Evolutionary conservation across 257 asterid species (phyloP), one percentile per base, ranked within the genome.

Genomic region (Anisodus tanguticus): DNA sequence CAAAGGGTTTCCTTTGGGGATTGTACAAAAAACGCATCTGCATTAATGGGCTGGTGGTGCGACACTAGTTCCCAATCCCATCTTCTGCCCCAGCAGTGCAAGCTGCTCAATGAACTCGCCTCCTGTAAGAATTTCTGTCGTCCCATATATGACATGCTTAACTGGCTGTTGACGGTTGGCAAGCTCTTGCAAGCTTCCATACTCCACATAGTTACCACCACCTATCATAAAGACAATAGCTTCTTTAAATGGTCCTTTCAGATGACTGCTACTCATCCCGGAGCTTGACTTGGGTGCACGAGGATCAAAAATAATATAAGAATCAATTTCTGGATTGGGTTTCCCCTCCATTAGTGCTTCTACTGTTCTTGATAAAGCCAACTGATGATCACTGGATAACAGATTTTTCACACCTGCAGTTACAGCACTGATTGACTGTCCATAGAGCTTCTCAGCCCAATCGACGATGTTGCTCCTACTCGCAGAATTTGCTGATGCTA

Each of bases 331-430:
- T 1, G 99, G 99, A 90, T 89, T 92, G 37, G 98, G 97, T 83
- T 88, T 97, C 77, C 98, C 98, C 87, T 97, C 99, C 99, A 97
- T 93, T 81, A 97, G 84, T 55, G 98, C 98, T 86, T 97, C 99
- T 37, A 95, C 98, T 3, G 92, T 93, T 89, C 98, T 93, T 2
- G 97, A 88, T 88, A 97, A 79, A 70, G 97, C 98, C 87, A 95
- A 71, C 26, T 97, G 99, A 87, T 93, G 98, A 85, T 95, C 99
- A 82, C 88, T 88, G 81, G 98, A 94, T 88, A 97, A 87, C 63
- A 97, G 88, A 68, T 97, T 97, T 83, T 93, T 97, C 81, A 97
- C 92, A 59, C 99, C 99, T 86, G 98, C 99, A 59, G 98, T 93
- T 63, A 97, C 98, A 39, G 95, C 99, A 86, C 98, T 91, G 63